Evolutionary conservation across 73 alveolate genomes (phyloP).

Genomic region (Paramecium sonneborni): DNA sequence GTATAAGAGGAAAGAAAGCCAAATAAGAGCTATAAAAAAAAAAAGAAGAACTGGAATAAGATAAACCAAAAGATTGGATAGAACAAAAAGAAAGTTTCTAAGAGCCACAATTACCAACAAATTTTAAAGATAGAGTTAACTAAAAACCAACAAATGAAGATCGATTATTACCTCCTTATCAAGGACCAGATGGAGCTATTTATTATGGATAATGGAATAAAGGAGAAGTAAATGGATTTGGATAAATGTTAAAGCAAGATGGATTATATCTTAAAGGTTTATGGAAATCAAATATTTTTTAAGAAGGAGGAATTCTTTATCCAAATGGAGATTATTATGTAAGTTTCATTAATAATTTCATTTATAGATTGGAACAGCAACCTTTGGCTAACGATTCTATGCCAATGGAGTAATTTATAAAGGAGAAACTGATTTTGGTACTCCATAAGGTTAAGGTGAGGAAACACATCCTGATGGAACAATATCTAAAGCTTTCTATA

Average conservation of each 20-base stretch:
- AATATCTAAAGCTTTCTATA: neutral
- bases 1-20: neutral
- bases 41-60: neutral
- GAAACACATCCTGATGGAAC: conserved; percentile 4
- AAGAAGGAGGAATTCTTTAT: conserved; percentile 19
- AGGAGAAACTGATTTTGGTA: neutral
- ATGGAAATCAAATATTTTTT: neutral
- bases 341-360: neutral
- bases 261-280: conserved; percentile 31
- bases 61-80: neutral
- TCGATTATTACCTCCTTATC: neutral
- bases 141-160: neutral
- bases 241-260: neutral
- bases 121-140: conserved; percentile 2
- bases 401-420: neutral
- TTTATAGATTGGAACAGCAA: neutral
- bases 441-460: conserved; percentile 63
- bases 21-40: neutral
- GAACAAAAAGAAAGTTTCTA: neutral
- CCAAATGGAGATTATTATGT: conserved; percentile 19
- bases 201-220: conserved; percentile 36
- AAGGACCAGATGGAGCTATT: neutral
- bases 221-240: conserved; percentile 10
- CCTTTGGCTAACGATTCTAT: neutral
- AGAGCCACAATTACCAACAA: neutral